These are phyloP conservation scores for Penicillium sp. DNA, from an alignment of 2,329 filamentous ascomycete genomes.

Conservation along the genomic window DNA sequence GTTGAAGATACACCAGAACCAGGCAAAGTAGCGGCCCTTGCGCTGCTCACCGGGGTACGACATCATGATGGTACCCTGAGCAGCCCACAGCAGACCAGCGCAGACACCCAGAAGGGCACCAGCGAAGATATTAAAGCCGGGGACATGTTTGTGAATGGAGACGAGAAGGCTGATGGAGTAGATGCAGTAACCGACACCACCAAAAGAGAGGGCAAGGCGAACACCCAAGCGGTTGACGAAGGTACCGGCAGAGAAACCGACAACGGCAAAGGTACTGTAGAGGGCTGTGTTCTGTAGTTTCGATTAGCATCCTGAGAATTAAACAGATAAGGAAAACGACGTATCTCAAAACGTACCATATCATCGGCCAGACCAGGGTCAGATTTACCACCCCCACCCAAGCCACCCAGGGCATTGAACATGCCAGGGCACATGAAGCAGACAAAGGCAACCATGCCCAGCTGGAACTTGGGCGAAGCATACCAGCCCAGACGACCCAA, in stretches of 20 bases:
- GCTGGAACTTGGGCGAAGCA: constrained; percentile 65
- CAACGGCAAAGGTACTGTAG: constrained; percentile 64
- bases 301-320: background rate
- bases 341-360: constrained; percentile 29
- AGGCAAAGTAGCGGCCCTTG: constrained; percentile 82
- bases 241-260: constrained; percentile 57
- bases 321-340: background rate
- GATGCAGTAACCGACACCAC: constrained; percentile 43
- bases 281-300: constrained; percentile 54
- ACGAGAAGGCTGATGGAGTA: constrained; percentile 38
- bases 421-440: constrained; percentile 70
- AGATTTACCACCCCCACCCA: constrained; percentile 62
- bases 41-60: constrained; percentile 72
- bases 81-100: constrained; percentile 47
- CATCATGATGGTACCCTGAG: constrained; percentile 57
- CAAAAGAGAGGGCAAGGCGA: constrained; percentile 38
- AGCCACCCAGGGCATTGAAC: constrained; percentile 65
- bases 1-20: constrained; percentile 95
- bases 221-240: constrained; percentile 42
- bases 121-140: constrained; percentile 45
- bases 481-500: constrained; percentile 57
- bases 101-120: constrained; percentile 47
- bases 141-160: constrained; percentile 44
- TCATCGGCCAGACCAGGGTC: constrained; percentile 52
- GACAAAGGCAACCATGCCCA: constrained; percentile 63